A percentile compares a stretch with the other conserved stretches of the same genome.
phyloP scores from a whole-genome alignment of 352 stramenopile genomes.

The Thalassiosira mediterranea region DNA sequence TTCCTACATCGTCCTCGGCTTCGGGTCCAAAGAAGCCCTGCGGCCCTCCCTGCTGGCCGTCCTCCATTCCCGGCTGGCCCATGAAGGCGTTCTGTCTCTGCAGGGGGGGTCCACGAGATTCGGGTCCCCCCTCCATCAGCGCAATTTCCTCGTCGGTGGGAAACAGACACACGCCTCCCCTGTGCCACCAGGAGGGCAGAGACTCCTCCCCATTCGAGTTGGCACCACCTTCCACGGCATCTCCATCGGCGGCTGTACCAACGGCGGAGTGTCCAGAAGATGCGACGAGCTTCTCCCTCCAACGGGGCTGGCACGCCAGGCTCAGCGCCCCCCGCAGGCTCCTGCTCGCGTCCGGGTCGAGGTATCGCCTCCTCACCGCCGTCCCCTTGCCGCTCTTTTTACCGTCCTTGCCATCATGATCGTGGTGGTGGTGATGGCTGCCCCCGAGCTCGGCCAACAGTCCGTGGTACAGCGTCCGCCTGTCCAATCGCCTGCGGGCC shows the following conservation, averaged over 20 bases:
- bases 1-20: constrained; percentile 18
- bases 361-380: constrained; percentile 57
- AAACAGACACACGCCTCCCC: constrained; percentile 52
- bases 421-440: constrained; percentile 22
- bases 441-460: constrained; percentile 74
- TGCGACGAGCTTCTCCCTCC: constrained; percentile 56
- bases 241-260: neutral
- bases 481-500: constrained; percentile 68
- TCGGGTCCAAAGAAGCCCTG: constrained; percentile 37
- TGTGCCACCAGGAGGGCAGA: constrained; percentile 33
- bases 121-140: constrained; percentile 4
- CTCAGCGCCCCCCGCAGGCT: constrained; percentile 68
- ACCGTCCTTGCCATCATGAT: constrained; percentile 15
- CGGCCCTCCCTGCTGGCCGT: constrained; percentile 5
- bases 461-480: constrained; percentile 74
- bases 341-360: constrained; percentile 48
- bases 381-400: constrained; percentile 27
- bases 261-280: neutral
- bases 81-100: neutral
- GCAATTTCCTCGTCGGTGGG: constrained; percentile 22
- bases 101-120: neutral
- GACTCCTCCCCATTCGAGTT: constrained; percentile 44
- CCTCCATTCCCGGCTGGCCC: constrained; percentile 23
- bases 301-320: constrained; percentile 76
- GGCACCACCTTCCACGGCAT: constrained; percentile 8